Percentiles rank a stretch among this genome's conserved stretches.
phyloP scores from a whole-genome alignment of 768 basidiomycete genomes.

The Lentinus brumalis region DNA sequence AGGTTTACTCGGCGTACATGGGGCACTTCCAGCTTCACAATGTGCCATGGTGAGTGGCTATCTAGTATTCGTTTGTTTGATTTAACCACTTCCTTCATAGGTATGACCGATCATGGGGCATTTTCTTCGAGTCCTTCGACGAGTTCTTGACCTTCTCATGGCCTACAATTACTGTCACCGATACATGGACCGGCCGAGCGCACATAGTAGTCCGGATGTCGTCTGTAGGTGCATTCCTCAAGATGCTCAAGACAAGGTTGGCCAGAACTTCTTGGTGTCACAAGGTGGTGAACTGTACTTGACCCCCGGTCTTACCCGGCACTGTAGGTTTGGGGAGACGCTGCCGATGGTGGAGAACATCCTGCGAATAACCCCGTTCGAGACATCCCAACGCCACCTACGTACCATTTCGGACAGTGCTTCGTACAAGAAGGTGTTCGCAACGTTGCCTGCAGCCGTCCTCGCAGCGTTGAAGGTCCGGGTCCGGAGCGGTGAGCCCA shows the following conservation, averaged over 20 bases:
- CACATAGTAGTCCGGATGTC: constrained; percentile 80
- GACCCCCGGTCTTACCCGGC: background rate
- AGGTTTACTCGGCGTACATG: constrained; percentile 77
- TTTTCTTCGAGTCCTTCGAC: constrained; percentile 76
- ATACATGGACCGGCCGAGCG: constrained; percentile 66
- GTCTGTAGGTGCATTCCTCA: constrained; percentile 73
- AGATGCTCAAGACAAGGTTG: constrained; percentile 84
- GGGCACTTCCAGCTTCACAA: constrained; percentile 74
- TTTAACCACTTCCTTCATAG: constrained; percentile 36
- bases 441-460: constrained; percentile 69
- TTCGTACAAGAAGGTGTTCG: constrained; percentile 68
- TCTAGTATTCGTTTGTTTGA: background rate
- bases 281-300: background rate
- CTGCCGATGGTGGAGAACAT: constrained; percentile 75
- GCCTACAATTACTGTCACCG: constrained; percentile 80
- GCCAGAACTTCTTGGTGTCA: background rate
- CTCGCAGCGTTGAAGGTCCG: constrained; percentile 67
- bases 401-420: constrained; percentile 69
- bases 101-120: constrained; percentile 82
- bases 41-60: constrained; percentile 57
- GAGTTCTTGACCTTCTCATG: constrained; percentile 81
- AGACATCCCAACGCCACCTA: constrained; percentile 65
- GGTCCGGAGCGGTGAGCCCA: constrained; percentile 66
- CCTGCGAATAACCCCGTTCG: constrained; percentile 67
- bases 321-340: constrained; percentile 69